Evolutionary conservation across 139 green algal genomes (phyloP).

Genomic region (Coelastrella sp.): DNA sequence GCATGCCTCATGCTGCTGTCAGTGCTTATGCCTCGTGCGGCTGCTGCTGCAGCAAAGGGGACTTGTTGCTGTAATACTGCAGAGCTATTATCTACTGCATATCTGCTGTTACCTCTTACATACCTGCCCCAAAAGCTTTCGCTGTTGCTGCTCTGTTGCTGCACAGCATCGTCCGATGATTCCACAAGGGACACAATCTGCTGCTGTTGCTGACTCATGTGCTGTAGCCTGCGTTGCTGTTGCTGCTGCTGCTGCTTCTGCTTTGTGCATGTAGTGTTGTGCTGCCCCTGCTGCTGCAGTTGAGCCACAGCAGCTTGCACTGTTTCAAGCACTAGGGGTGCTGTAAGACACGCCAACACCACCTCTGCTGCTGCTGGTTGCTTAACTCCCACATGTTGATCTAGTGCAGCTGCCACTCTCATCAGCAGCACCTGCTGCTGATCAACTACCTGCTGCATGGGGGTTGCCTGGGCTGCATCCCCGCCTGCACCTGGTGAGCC

Average conservation of each 20-base stretch:
- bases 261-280: too few relatives aligned
- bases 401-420: neutral
- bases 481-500: conserved; percentile 10
- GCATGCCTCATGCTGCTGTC: too few relatives aligned
- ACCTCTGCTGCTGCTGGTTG: conserved; percentile 15
- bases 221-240: neutral
- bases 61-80: neutral
- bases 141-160: too few relatives aligned
- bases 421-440: conserved; percentile 1
- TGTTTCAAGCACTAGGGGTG: neutral
- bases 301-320: neutral
- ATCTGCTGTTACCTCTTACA: too few relatives aligned
- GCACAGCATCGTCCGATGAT: too few relatives aligned
- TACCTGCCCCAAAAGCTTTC: too few relatives aligned
- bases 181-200: too few relatives aligned
- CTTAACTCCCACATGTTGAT: conserved; percentile 1
- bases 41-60: conserved; percentile 4
- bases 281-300: conserved; percentile 15
- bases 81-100: too few relatives aligned
- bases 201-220: neutral
- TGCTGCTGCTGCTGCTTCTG: neutral
- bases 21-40: too few relatives aligned
- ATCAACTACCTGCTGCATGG: conserved; percentile 3
- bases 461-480: neutral
- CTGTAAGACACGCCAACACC: neutral